These are phyloP conservation scores for Hypoxylon lenormandii DNA, from an alignment of 495 filamentous ascomycete species.

Conservation along the genomic window DNA sequence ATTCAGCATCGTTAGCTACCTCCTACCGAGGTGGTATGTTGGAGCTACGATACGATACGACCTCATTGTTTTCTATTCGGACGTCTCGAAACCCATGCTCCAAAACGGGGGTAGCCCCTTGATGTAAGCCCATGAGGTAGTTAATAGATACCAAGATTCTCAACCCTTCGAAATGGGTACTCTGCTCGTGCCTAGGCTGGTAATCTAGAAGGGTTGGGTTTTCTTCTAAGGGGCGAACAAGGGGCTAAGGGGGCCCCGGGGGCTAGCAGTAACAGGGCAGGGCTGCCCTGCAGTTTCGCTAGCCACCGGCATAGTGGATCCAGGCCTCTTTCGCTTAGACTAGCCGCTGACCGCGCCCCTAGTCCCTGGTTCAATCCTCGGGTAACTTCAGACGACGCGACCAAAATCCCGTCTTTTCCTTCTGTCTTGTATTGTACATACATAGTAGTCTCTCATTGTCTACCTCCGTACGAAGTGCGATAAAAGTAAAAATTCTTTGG, in stretches of 20 bases:
- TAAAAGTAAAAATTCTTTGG: no score
- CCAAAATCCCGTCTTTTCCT: slow-evolving; percentile 8
- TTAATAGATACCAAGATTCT: not conserved
- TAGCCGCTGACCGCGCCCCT: slow-evolving; percentile 25
- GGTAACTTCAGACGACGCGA: slow-evolving; percentile 33
- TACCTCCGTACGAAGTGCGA: not conserved
- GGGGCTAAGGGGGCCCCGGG: not conserved
- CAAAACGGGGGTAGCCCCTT: slow-evolving; percentile 33
- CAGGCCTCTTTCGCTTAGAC: slow-evolving; percentile 16
- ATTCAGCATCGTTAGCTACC: slow-evolving; percentile 2
- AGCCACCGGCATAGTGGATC: slow-evolving; percentile 33
- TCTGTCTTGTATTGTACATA: no score
- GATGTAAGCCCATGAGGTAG: slow-evolving; percentile 7
- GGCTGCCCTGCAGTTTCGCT: slow-evolving; percentile 37
- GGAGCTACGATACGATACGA: not conserved
- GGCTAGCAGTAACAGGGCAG: not conserved
- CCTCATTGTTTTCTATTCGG: not conserved
- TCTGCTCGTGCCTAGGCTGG: no score
- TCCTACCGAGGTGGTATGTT: not conserved
- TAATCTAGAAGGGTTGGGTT: slow-evolving; percentile 6
- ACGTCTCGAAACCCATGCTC: slow-evolving; percentile 30
- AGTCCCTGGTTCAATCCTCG: not conserved
- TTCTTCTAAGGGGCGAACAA: slow-evolving; percentile 1
- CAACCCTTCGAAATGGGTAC: slow-evolving; percentile 14
- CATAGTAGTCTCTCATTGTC: not conserved